Base-by-base conservation (phyloP, 2,329 filamentous ascomycete species). In the Phaeomoniella chlamydospora region DNA sequence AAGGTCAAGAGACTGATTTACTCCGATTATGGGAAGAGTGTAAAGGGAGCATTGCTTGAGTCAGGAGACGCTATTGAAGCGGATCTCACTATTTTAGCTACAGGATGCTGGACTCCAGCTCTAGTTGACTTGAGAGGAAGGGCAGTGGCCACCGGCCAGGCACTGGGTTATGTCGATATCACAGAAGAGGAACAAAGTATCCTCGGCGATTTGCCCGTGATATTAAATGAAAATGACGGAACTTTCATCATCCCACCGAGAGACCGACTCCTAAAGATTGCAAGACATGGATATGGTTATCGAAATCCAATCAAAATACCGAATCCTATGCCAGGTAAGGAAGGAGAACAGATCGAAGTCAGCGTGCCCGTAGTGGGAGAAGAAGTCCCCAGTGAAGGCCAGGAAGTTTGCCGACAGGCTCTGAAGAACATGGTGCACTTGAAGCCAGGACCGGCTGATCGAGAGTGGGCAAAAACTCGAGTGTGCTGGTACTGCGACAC, bases 71-170 rank as follows among this genome's bases (percentile, higher is more conserved):
- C 37, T 16, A 38, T 48, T 5, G 18, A 18, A 3, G 46, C 45
- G 10, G 43, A 48, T 22, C 39, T 48, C 36, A 43, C 38, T 19
- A 65, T 94, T 37, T 67, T 93, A 2, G 86, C 88, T 0, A 77
- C 86, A 0, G 88, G 88, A 12, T 86, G 88, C 3, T 96, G 88
- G 87, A 84, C 82, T 2, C 72, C 77, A 2, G 68, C 72, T 2
- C 67, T 94, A 15, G 61, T 94, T 38, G 81, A 94, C 55, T 64
- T 94, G 1, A 67, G 77, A 33, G 83, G 84, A 16, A 72, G 81
- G 31, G 77, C 77, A 29, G 72, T 80, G 43, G 81, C 87, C 2
- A 93, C 85, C 0, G 88, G 84, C 11, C 88, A 96, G 49, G 72
- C 74, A 0, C 53, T 96, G 16, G 80, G 72, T 10, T 94, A 92